Evolutionary conservation across 108 stramenopile genomes (phyloP).

Genomic region (Cyclotella baltica): DNA sequence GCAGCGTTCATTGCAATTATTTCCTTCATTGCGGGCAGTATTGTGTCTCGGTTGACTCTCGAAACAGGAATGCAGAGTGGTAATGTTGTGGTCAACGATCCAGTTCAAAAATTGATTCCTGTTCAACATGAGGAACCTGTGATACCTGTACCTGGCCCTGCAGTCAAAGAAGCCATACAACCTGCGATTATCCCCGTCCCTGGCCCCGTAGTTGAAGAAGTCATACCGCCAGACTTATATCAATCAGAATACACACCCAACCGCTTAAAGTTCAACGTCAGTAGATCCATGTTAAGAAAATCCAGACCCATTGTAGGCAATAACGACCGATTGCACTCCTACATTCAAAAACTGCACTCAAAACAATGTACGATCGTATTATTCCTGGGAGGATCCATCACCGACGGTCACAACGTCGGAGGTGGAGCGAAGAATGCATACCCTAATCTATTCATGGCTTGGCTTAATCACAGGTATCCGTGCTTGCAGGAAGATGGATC

Average conservation of each 20-base stretch:
- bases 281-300: conserved; percentile 38
- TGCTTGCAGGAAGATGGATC: conserved; percentile 6
- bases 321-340: conserved; percentile 33
- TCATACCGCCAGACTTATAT: conserved; percentile 16
- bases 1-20: no score
- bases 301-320: conserved; percentile 45
- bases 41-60: no score
- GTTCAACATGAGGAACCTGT: no score
- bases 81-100: no score
- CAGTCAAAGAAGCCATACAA: background rate
- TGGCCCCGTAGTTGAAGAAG: background rate
- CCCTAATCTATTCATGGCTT: conserved; percentile 35
- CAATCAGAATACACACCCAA: conserved; percentile 13
- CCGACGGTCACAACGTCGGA: conserved; percentile 25
- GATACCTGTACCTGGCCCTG: no score
- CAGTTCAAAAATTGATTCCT: no score
- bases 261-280: conserved; percentile 29
- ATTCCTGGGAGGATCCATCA: conserved; percentile 46
- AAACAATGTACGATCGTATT: conserved; percentile 42
- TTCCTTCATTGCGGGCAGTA: no score
- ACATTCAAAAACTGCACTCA: conserved; percentile 30
- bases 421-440: conserved; percentile 1
- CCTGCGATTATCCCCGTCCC: background rate
- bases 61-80: no score
- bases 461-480: conserved; percentile 31